phyloP scores from a whole-genome alignment of 805 yeast species.

The Lipomyces kockii region DNA sequence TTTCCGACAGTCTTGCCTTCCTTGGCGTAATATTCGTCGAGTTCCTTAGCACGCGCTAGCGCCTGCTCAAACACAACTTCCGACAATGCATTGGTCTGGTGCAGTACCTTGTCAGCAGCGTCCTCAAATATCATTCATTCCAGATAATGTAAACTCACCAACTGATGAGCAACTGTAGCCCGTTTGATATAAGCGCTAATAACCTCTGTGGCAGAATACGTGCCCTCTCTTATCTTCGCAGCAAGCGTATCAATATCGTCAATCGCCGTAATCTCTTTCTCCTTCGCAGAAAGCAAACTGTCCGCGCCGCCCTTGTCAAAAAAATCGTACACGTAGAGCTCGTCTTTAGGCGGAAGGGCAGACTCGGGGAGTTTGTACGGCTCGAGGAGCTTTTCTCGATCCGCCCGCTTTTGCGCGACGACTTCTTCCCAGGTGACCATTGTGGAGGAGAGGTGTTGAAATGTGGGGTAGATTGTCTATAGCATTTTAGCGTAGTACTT shows the following conservation, averaged over 20 bases:
- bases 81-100: constrained; percentile 43
- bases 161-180: constrained; percentile 37
- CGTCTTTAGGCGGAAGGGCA: constrained; percentile 36
- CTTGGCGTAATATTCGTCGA: constrained; percentile 55
- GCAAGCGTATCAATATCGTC: constrained; percentile 36
- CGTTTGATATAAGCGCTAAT: constrained; percentile 49
- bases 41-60: constrained; percentile 56
- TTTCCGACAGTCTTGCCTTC: constrained; percentile 63
- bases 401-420: constrained; percentile 37
- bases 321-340: constrained; percentile 36
- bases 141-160: constrained; percentile 12
- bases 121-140: background rate
- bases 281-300: constrained; percentile 35
- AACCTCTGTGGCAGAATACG: constrained; percentile 53
- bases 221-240: constrained; percentile 40
- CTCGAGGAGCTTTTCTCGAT: constrained; percentile 37
- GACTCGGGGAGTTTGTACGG: constrained; percentile 35
- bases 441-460: background rate
- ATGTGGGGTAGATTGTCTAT: background rate
- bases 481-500: background rate
- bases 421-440: constrained; percentile 38
- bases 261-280: constrained; percentile 40
- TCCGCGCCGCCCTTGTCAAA: constrained; percentile 35
- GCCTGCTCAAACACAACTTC: constrained; percentile 62
- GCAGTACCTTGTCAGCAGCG: background rate